A percentile compares a stretch with the other conserved stretches of the same genome.
Evolutionary conservation across 2,329 filamentous ascomycete species (phyloP).

Genomic region (Colletotrichum camelliae): DNA sequence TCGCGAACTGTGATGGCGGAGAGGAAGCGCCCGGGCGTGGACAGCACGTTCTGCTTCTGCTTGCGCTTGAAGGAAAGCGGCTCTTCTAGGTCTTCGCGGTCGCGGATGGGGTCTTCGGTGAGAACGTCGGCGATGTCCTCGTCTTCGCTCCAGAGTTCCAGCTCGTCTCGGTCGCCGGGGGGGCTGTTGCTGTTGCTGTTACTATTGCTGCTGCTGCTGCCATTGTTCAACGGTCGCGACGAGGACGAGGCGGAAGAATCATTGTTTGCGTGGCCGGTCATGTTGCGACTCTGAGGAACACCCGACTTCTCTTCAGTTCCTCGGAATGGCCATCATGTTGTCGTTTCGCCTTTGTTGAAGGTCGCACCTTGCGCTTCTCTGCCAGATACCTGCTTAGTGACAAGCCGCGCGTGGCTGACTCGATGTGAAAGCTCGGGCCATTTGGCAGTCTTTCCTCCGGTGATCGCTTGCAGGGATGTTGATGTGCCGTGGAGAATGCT

Average conservation of each 20-base stretch:
- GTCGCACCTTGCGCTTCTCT: neutral
- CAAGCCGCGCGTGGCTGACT: slow-evolving; percentile 19
- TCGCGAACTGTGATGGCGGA: slow-evolving; percentile 49
- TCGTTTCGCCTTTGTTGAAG: slow-evolving; percentile 20
- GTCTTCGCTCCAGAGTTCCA: slow-evolving; percentile 47
- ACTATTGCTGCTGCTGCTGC: slow-evolving; percentile 7
- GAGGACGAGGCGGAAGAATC: slow-evolving; percentile 41
- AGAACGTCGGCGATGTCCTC: slow-evolving; percentile 48
- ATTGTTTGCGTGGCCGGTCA: slow-evolving; percentile 43
- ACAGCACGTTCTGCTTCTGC: slow-evolving; percentile 55
- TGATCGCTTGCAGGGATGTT: neutral
- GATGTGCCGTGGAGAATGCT: slow-evolving; percentile 1
- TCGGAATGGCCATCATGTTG: slow-evolving; percentile 36
- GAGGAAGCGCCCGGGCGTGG: slow-evolving; percentile 52
- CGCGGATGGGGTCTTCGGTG: slow-evolving; percentile 60
- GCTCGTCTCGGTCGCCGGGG: slow-evolving; percentile 51
- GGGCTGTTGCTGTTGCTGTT: slow-evolving; percentile 22
- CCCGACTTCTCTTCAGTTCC: slow-evolving; percentile 5
- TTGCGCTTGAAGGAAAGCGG: slow-evolving; percentile 76
- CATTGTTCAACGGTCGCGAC: slow-evolving; percentile 25
- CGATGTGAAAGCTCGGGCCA: slow-evolving; percentile 4
- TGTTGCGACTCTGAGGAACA: slow-evolving; percentile 36
- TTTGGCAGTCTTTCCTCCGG: neutral
- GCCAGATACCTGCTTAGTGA: slow-evolving; percentile 1
- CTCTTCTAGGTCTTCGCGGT: slow-evolving; percentile 51